Evolutionary conservation across 805 yeast genomes (phyloP).

Genomic region (Barnettozyma wickerhamii): DNA sequence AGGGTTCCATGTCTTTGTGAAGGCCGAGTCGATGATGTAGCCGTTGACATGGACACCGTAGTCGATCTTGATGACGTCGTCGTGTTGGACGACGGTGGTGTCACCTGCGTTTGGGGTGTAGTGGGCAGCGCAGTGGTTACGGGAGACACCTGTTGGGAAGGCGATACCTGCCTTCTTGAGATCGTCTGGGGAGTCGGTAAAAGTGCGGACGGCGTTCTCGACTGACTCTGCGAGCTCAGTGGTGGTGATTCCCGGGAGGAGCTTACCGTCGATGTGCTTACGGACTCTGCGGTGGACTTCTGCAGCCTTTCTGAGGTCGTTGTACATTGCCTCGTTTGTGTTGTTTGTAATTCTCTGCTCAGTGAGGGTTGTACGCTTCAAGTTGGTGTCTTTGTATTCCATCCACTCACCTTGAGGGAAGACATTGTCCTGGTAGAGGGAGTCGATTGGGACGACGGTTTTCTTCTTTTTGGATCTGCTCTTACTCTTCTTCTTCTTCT

Average conservation of each 20-base stretch:
- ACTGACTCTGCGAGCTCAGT: constrained; percentile 85
- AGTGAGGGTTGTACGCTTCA: constrained; percentile 76
- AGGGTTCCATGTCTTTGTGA: constrained; percentile 82
- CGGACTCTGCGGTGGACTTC: constrained; percentile 94
- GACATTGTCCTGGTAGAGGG: constrained; percentile 61
- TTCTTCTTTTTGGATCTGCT: constrained; percentile 52
- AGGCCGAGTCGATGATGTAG: constrained; percentile 90
- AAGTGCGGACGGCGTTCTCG: constrained; percentile 77
- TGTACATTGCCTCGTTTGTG: constrained; percentile 56
- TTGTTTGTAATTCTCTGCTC: constrained; percentile 79
- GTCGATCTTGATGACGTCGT: constrained; percentile 95
- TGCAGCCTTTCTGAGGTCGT: constrained; percentile 92
- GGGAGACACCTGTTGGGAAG: constrained; percentile 95
- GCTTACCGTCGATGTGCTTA: constrained; percentile 62
- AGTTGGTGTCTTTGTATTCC: constrained; percentile 64
- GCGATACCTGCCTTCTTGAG: constrained; percentile 83
- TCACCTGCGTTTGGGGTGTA: constrained; percentile 97
- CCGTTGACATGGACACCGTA: constrained; percentile 97
- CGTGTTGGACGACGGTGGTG: constrained; percentile 69
- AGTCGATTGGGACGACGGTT: constrained; percentile 57
- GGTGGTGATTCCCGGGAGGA: constrained; percentile 91
- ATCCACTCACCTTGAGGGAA: constrained; percentile 88
- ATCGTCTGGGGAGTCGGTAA: constrained; percentile 52
- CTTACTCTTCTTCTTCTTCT: constrained; percentile 52
- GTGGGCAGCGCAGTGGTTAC: constrained; percentile 95